Evolutionary conservation across 1,284 basidiomycete species (phyloP).

Genomic region (Cryptococcus jaspeensis): DNA sequence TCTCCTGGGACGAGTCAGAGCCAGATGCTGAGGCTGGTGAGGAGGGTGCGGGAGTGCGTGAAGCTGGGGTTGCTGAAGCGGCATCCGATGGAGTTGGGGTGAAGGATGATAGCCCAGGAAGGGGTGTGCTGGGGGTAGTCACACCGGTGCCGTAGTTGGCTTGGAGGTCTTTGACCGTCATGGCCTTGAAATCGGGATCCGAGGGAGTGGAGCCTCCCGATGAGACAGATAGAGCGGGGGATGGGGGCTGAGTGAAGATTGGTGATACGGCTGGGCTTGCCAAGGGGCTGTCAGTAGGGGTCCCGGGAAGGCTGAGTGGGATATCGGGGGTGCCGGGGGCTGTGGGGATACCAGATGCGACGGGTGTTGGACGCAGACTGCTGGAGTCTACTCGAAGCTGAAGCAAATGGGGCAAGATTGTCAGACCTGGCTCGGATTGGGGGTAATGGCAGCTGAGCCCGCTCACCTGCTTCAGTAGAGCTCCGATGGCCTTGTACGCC

Average conservation of each 20-base stretch:
- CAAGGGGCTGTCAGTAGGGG: not conserved
- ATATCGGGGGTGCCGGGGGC: not conserved
- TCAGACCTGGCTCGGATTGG: not conserved
- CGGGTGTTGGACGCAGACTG: too few relatives aligned
- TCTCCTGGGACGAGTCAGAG: conserved; percentile 6
- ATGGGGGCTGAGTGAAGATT: not conserved
- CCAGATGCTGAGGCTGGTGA: conserved; percentile 5
- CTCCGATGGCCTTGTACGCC: conserved; percentile 25
- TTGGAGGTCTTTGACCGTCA: conserved; percentile 20
- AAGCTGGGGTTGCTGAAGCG: not conserved
- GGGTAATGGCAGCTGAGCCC: not conserved
- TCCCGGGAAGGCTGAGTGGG: not conserved
- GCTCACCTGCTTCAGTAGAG: conserved; percentile 26
- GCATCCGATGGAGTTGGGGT: conserved; percentile 13
- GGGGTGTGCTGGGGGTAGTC: conserved; percentile 1
- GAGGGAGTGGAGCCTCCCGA: conserved; percentile 4
- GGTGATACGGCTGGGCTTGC: conserved; percentile 1
- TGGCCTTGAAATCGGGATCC: conserved; percentile 2
- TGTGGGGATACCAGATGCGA: too few relatives aligned
- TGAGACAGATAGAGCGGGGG: conserved; percentile 5
- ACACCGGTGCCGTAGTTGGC: conserved; percentile 28
- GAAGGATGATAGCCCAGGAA: conserved; percentile 13
- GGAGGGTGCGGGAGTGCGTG: conserved; percentile 4
- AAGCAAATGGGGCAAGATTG: conserved; percentile 4
- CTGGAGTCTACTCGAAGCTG: conserved; percentile 16